Base-by-base conservation (phyloP, 2,329 filamentous ascomycete genomes). In the Diaporthe ilicicola region DNA sequence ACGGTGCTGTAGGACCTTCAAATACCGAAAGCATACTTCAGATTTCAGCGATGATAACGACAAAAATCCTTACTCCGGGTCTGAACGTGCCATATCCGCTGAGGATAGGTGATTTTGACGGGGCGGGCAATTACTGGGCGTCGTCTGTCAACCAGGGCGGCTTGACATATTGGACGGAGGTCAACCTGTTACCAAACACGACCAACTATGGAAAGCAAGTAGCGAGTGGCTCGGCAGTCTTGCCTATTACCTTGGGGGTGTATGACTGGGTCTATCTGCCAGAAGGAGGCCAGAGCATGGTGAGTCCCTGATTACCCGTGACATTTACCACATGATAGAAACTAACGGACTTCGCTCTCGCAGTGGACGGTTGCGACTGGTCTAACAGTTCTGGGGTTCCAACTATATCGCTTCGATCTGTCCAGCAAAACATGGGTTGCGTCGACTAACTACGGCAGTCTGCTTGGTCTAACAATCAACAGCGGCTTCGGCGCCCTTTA, bases 181-280 rank as follows among this genome's bases (percentile, higher is more conserved):
- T 62, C 19, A 62, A 62, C 17, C 17, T 62, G 42, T 29, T 12
- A 8, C 59, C 59, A 2, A n/a, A n/a, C 42, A 34, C 59, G 46
- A 8, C 59, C 19, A 62, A 34, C n/a, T 62, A 62, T 9, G 44
- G 59, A 7, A 34, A 15, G 27, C 59, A 62, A n/a, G 34, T 34
- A 1, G 27, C 19, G 6, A 62, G 59, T 62, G 59, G 59, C 19
- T 32, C 27, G n/a, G 42, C 59, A 48, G 13, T 8, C 7, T 62
- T 62, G 5, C 59, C 59, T 48, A 6, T 29, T 37, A 62, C 19
- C 12, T 34, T 62, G 8, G 59, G 59, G 17, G 46, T 62, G 27
- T 62, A 62, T 7, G 59, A 62, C 32, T 62, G 59, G 59, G 59
- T 62, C 7, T 62, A 62, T 62, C 29, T 62, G 12, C 59, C 59